Conservation (phyloP, 345 rosid species). For the Hibiscus trionum region DNA sequence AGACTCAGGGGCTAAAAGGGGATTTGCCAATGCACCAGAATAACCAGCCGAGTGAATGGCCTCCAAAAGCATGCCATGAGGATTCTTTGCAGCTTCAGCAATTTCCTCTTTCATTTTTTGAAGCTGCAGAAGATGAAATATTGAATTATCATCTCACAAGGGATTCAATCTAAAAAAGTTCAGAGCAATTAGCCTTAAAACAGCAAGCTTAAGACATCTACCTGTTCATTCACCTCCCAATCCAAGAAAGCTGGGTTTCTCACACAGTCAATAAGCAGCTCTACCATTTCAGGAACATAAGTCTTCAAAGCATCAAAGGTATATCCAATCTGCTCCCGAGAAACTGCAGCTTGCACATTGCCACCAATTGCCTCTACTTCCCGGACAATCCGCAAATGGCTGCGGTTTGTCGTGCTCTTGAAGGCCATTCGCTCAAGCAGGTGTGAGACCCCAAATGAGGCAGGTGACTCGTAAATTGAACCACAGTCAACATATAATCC, state of each 20-base stretch:
- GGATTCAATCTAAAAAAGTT: background rate
- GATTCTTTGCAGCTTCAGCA: slow-evolving; percentile 61
- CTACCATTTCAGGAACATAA: background rate
- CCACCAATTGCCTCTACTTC: slow-evolving; percentile 93
- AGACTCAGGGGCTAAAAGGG: slow-evolving; percentile 75
- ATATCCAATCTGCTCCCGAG: slow-evolving; percentile 78
- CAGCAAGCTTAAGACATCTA: slow-evolving; percentile 11
- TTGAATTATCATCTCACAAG: background rate
- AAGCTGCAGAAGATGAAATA: slow-evolving; percentile 41
- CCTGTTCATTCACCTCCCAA: slow-evolving; percentile 89
- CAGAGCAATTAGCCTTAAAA: background rate
- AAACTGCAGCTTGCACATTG: slow-evolving; percentile 60
- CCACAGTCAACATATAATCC: slow-evolving; percentile 71
- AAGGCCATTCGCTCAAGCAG: slow-evolving; percentile 87
- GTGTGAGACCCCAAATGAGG: slow-evolving; percentile 61
- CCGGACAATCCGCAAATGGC: slow-evolving; percentile 66
- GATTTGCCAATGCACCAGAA: slow-evolving; percentile 81
- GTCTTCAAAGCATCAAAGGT: slow-evolving; percentile 88
- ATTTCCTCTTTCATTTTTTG: slow-evolving; percentile 62
- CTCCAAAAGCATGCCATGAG: slow-evolving; percentile 67
- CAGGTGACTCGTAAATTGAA: slow-evolving; percentile 63
- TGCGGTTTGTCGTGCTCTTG: slow-evolving; percentile 70
- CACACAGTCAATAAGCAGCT: background rate
- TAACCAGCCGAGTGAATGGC: slow-evolving; percentile 82
- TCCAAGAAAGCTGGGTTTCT: slow-evolving; percentile 50